Base-by-base conservation (phyloP, 2,329 filamentous ascomycete genomes). In the Leptodontidium sp. region DNA sequence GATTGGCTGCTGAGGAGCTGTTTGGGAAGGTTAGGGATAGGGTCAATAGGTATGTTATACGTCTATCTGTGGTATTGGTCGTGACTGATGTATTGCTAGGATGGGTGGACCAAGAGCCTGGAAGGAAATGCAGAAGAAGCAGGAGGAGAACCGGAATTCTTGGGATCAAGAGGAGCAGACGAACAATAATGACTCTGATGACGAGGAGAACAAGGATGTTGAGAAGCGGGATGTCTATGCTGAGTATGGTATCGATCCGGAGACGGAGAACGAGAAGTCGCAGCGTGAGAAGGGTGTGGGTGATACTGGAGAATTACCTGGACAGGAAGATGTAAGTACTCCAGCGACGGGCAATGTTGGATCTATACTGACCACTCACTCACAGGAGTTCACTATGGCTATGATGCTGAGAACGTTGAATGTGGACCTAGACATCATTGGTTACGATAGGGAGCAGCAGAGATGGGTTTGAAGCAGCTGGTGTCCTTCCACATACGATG, bases 331-430 rank as follows among this genome's bases (percentile, higher is more conserved):
- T 64, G 80, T 79, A 77, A 66, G 81, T 81, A 65, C 78, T 81
- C 50, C 24, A 43, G 17, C 80, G 70, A n/a, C 79, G 78, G 63
- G 68, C 26, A 40, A 32, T 15, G 40, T 29, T 43, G 61, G 61
- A 21, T 58, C 11, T 17, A 52, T 70, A 49, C 68, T 73, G 61
- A 74, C 55, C 49, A 15, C 45, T 9, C 52, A 7, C 72, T 9
- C 52, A 7, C 72, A 89, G 88, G 85, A 84, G 14, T 91, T 91
- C 74, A 91, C 88, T 14, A 90, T 92, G 85, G 88, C 86, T 59
- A 88, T 87, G 84, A 91, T 92, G 90, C 82, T 92, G 17, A 85
- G 84, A 72, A 87, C 84, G 38, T 80, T 92, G 68, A 89, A 90
- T 74, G 86, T 92, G 67, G 88, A 91, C 66, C 78, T 87, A 4